Evolutionary conservation across 768 basidiomycete genomes (phyloP), one percentile per base, ranked within the genome.

Genomic region (Dioszegia hungarica): DNA sequence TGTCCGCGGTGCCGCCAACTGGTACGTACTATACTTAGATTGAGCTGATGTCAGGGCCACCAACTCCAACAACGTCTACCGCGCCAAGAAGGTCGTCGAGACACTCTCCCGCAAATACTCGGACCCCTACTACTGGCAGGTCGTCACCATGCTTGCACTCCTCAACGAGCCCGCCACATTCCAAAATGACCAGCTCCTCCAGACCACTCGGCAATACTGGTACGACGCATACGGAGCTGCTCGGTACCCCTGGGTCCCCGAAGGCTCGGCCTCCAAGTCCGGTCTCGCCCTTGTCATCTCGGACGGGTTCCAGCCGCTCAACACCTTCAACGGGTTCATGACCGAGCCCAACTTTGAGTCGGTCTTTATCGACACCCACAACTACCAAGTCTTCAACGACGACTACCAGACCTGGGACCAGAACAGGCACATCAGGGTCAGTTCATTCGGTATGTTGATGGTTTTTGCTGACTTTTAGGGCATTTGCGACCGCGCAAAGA

Each of bases 101-200:
- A 34, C 53, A 5, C 47, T 76, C 22, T 63, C 67, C 3, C 56
- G 43, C 25, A 70, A 74, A 55, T 76, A 74, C 62, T 70, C 69
- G 3, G 68, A 70, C 34, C 63, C 67, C 0, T 57, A 61, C 22
- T 74, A 73, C 59, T 72, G 51, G 46, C 67, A 68, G 15, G 70
- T 73, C 19, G 73, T 76, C 39, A 76, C 75, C 24, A 64, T 64
- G 54, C 59, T 76, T n/a, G 67, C 57, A n/a, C 46, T 74, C 2
- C 61, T 76, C 28, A 76, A 76, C 55, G 75, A 76, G 57, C 75
- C 75, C 20, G 73, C 75, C 1, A 66, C 64, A 11, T 76, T 56
- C 56, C 20, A 65, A 14, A 65, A 56, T 40, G 40, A 61, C 27
- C 50, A 73, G 22, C 46, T 73, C 20, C 49, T 68, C 14, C 37